Percentiles rank a stretch among this genome's conserved stretches.
Conservation (phyloP, 306 rosid species). For the Medicago lupulina region DNA sequence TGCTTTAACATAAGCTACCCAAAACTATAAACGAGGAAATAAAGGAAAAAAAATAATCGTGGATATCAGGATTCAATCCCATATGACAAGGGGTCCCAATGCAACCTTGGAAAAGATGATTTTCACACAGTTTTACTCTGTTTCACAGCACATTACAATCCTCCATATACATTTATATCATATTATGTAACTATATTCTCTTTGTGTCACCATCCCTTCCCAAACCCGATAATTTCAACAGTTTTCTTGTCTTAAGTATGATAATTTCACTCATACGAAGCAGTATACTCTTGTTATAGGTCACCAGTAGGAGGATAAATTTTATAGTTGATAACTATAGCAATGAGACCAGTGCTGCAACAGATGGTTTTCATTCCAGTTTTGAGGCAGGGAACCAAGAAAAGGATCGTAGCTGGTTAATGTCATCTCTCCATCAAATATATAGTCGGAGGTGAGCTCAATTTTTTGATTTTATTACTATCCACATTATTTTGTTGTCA, state of each 20-base stretch:
- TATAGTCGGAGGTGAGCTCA: constrained; percentile 79
- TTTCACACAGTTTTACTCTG: constrained; percentile 16
- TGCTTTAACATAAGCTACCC: constrained; percentile 14
- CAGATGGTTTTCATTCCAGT: constrained; percentile 51
- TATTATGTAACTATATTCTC: constrained; percentile 16
- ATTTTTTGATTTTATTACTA: constrained; percentile 22
- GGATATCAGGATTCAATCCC: constrained; percentile 17
- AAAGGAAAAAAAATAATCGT: constrained; percentile 15
- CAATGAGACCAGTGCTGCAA: constrained; percentile 56
- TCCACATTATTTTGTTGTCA: constrained; percentile 22
- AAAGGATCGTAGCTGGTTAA: constrained; percentile 85
- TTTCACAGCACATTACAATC: constrained; percentile 6
- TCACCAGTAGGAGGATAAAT: constrained; percentile 85
- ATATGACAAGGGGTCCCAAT: constrained; percentile 10
- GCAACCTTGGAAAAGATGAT: constrained; percentile 15
- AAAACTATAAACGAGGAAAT: constrained; percentile 19
- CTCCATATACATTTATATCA: constrained; percentile 15
- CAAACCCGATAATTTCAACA: constrained; percentile 10
- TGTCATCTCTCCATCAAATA: constrained; percentile 92
- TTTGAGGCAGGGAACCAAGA: constrained; percentile 58
- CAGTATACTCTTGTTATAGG: constrained; percentile 54
- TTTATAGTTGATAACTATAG: constrained; percentile 74
- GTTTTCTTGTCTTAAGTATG: constrained; percentile 35
- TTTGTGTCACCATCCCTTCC: constrained; percentile 5
- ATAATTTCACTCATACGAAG: constrained; percentile 36